These are phyloP conservation scores for Anthostomella pinea DNA, from an alignment of 2,329 filamentous ascomycete species.

Conservation along the genomic window DNA sequence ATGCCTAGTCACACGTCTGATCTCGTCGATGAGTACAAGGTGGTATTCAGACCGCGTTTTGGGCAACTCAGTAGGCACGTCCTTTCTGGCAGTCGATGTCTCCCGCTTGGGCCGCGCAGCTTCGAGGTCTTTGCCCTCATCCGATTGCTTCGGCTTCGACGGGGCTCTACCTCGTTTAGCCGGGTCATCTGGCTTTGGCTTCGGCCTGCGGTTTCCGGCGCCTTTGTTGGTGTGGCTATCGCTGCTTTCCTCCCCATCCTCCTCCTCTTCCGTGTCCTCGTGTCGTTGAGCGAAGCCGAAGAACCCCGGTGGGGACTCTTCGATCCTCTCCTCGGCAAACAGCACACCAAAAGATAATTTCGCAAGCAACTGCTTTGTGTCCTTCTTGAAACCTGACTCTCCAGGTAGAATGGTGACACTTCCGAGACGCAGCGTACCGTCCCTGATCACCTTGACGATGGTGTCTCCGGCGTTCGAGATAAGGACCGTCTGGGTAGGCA, in stretches of 20 bases:
- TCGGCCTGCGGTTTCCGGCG: not conserved
- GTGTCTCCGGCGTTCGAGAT: conserved; percentile 84
- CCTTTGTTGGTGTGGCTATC: conserved; percentile 24
- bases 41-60: conserved; percentile 51
- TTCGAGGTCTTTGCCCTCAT: not conserved
- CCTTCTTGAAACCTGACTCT: conserved; percentile 46
- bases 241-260: conserved; percentile 15
- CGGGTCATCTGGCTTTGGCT: not conserved
- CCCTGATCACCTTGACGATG: conserved; percentile 61
- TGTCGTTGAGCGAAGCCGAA: conserved; percentile 35
- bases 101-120: conserved; percentile 4
- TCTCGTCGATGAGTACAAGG: conserved; percentile 68
- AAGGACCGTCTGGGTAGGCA: conserved; percentile 85
- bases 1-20: conserved; percentile 64
- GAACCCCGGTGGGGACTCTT: conserved; percentile 41
- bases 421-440: conserved; percentile 54
- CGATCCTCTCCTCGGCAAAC: conserved; percentile 36
- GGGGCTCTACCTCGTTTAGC: not conserved
- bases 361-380: conserved; percentile 42
- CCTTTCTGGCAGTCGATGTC: conserved; percentile 20
- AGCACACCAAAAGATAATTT: conserved; percentile 42
- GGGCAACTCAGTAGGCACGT: conserved; percentile 38
- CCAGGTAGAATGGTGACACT: conserved; percentile 60
- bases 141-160: not conserved
- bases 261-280: conserved; percentile 20